Percentiles rank a stretch among this genome's conserved stretches.
phyloP scores from a whole-genome alignment of 2,329 filamentous ascomycete species.

The Bipolaris cookei region DNA sequence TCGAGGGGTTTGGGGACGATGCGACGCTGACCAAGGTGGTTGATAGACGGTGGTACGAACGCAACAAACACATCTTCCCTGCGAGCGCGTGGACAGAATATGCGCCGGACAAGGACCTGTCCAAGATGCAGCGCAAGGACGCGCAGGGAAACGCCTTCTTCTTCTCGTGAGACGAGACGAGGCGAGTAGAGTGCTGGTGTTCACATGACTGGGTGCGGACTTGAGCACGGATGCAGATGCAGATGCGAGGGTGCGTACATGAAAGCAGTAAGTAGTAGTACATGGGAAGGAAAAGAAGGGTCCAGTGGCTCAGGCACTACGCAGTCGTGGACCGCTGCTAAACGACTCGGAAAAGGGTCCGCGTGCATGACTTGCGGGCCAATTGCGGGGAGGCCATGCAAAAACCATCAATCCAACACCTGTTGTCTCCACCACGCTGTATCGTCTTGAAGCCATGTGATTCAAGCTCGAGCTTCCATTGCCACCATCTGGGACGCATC shows the following conservation, averaged over 20 bases:
- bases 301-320: slow-evolving; percentile 7
- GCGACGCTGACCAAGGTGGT: slow-evolving; percentile 89
- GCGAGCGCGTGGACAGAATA: slow-evolving; percentile 96
- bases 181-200: background rate
- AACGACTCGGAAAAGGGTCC: slow-evolving; percentile 1
- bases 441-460: slow-evolving; percentile 35
- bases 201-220: background rate
- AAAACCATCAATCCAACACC: slow-evolving; percentile 22
- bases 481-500: slow-evolving; percentile 1
- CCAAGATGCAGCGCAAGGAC: slow-evolving; percentile 78
- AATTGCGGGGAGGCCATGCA: slow-evolving; percentile 10
- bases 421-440: slow-evolving; percentile 11
- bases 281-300: slow-evolving; percentile 1
- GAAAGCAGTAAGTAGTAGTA: too few species aligned
- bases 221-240: background rate
- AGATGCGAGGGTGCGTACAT: too few species aligned
- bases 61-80: slow-evolving; percentile 97
- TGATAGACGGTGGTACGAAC: slow-evolving; percentile 94
- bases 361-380: slow-evolving; percentile 2
- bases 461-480: slow-evolving; percentile 11
- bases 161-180: slow-evolving; percentile 43
- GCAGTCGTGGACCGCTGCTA: slow-evolving; percentile 6
- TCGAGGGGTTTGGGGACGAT: slow-evolving; percentile 80
- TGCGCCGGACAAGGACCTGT: slow-evolving; percentile 86
- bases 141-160: slow-evolving; percentile 92